Conservation (phyloP, 1,284 basidiomycete species). For the Cerioporus squamosus region DNA sequence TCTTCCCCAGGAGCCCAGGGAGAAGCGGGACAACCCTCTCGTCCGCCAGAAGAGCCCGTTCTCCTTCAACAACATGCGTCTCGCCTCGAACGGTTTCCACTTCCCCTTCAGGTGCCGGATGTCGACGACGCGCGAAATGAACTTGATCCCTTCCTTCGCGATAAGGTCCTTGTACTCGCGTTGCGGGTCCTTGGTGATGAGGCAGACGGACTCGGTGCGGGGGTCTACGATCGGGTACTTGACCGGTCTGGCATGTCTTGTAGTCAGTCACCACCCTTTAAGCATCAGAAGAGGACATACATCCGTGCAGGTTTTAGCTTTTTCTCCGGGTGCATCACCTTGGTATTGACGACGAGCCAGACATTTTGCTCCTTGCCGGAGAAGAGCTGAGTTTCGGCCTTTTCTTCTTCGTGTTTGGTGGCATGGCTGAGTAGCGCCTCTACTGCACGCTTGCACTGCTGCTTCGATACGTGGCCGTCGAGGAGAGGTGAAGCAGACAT, state of each 20-base stretch:
- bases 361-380: slow-evolving; percentile 80
- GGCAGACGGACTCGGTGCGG: slow-evolving; percentile 78
- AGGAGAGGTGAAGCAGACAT: slow-evolving; percentile 54
- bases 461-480: slow-evolving; percentile 67
- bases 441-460: slow-evolving; percentile 82
- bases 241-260: slow-evolving; percentile 58
- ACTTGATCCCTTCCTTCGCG: slow-evolving; percentile 78
- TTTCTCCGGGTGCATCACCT: slow-evolving; percentile 76
- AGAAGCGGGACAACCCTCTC: slow-evolving; percentile 88
- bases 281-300: slow-evolving; percentile 51
- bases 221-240: slow-evolving; percentile 85
- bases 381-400: slow-evolving; percentile 79
- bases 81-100: slow-evolving; percentile 92
- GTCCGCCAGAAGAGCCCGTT: slow-evolving; percentile 94
- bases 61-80: slow-evolving; percentile 84
- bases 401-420: slow-evolving; percentile 62
- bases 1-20: slow-evolving; percentile 86
- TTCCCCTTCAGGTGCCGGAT: slow-evolving; percentile 89
- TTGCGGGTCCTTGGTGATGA: slow-evolving; percentile 96
- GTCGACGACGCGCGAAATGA: slow-evolving; percentile 92
- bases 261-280: not conserved
- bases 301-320: slow-evolving; percentile 85
- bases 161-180: slow-evolving; percentile 95
- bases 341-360: slow-evolving; percentile 86
- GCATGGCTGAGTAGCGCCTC: slow-evolving; percentile 77